Percentiles rank a stretch among this genome's conserved stretches.
phyloP scores from a whole-genome alignment of 805 yeast species.

The Yamadazyma olivae region DNA sequence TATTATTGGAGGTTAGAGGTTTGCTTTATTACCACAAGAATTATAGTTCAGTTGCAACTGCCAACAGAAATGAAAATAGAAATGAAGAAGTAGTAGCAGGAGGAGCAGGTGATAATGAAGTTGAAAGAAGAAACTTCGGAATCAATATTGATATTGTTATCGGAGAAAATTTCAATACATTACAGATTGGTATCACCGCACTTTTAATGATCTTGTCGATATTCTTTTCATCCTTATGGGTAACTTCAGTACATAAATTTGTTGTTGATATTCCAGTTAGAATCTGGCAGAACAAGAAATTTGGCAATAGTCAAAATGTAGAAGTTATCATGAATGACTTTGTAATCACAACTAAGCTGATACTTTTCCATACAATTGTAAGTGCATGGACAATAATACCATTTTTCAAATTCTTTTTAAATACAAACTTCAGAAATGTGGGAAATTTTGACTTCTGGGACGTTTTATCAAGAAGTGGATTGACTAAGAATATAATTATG shows the following conservation, averaged over 20 bases:
- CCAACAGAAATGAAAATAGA: not conserved
- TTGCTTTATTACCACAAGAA: slow-evolving; percentile 9
- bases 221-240: slow-evolving; percentile 14
- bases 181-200: not conserved
- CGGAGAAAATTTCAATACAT: slow-evolving; percentile 1
- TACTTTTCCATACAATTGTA: slow-evolving; percentile 2
- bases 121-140: slow-evolving; percentile 2
- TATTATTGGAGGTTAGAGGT: slow-evolving; percentile 6
- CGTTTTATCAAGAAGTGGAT: not conserved
- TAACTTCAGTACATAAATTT: slow-evolving; percentile 16
- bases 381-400: slow-evolving; percentile 9
- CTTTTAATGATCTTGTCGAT: not conserved
- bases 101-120: not conserved
- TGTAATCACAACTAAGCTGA: not conserved
- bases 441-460: slow-evolving; percentile 6
- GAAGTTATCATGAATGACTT: not conserved
- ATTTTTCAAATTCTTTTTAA: slow-evolving; percentile 4
- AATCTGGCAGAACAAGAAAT: too few relatives aligned
- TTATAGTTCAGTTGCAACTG: not conserved
- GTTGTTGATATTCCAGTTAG: slow-evolving; percentile 19
- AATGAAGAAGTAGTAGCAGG: not conserved
- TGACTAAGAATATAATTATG: slow-evolving; percentile 3
- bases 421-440: not conserved
- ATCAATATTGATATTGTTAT: slow-evolving; percentile 1
- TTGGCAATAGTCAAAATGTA: not conserved